A percentile compares a stretch with the other conserved stretches of the same genome.
Conservation (phyloP, 139 green algal genomes). For the Chlamydomonas applanata region DNA sequence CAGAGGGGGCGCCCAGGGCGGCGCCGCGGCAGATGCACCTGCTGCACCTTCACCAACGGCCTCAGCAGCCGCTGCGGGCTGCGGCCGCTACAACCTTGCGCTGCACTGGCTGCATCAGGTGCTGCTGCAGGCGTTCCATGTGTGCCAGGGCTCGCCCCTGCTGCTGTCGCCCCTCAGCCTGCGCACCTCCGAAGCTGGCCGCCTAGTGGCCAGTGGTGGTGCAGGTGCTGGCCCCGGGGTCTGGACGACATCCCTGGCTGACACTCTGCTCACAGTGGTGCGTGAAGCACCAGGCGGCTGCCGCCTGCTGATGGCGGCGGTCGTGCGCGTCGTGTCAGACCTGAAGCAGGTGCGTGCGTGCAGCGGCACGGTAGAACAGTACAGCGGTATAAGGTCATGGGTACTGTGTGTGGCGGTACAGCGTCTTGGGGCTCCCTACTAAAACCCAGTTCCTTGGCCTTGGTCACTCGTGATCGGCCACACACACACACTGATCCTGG, state of each 20-base stretch:
- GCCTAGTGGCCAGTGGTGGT: background rate
- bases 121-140: conserved; percentile 15
- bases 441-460: too few relatives aligned
- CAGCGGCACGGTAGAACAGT: too few relatives aligned
- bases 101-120: conserved; percentile 19
- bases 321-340: conserved; percentile 15
- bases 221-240: background rate
- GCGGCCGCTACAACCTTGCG: background rate
- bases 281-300: conserved; percentile 19
- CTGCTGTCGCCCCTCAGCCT: conserved; percentile 22
- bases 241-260: conserved; percentile 20
- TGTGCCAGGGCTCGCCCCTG: conserved; percentile 9
- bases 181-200: conserved; percentile 11
- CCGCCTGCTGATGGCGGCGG: conserved; percentile 18
- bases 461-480: too few relatives aligned
- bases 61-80: background rate
- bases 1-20: background rate
- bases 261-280: conserved; percentile 23
- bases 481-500: too few relatives aligned
- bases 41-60: conserved; percentile 12
- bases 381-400: too few relatives aligned
- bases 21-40: conserved; percentile 11
- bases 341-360: conserved; percentile 10
- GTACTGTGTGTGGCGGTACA: too few relatives aligned
- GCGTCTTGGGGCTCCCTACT: too few relatives aligned